phyloP scores from a whole-genome alignment of 2,329 filamentous ascomycete species.

The Stagonosporopsis tanaceti region DNA sequence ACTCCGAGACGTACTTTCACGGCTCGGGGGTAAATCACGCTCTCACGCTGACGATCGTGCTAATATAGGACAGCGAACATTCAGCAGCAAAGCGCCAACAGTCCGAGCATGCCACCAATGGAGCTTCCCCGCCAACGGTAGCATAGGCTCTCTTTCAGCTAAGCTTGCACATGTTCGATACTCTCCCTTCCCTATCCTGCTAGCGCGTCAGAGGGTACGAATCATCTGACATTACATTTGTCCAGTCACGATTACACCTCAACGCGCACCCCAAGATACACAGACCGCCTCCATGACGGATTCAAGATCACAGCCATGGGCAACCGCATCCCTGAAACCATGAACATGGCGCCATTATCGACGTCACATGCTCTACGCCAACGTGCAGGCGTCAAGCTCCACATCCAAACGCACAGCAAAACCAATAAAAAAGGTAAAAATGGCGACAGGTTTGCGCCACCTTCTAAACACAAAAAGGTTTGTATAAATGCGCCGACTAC shows the following conservation, averaged over 20 bases:
- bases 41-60: constrained; percentile 45
- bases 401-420: constrained; percentile 26
- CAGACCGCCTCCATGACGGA: constrained; percentile 21
- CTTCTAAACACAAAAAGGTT: constrained; percentile 20
- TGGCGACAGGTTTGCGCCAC: constrained; percentile 5
- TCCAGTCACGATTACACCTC: constrained; percentile 36
- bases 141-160: constrained; percentile 40
- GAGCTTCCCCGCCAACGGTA: constrained; percentile 38
- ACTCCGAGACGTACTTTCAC: constrained; percentile 25
- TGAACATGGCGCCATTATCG: background rate
- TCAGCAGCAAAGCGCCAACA: constrained; percentile 44
- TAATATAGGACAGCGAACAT: constrained; percentile 49
- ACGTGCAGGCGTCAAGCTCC: constrained; percentile 19
- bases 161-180: constrained; percentile 44
- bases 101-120: constrained; percentile 40
- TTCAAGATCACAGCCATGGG: background rate
- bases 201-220: constrained; percentile 20
- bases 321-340: background rate
- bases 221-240: constrained; percentile 35
- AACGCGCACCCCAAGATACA: constrained; percentile 19
- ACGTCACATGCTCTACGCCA: constrained; percentile 26
- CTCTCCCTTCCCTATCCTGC: constrained; percentile 21
- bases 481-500: constrained; percentile 12
- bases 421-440: constrained; percentile 39
- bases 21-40: constrained; percentile 31